A percentile compares a stretch with the other conserved stretches of the same genome.
These are phyloP conservation scores for Glonium stellatum DNA, from an alignment of 495 filamentous ascomycete genomes.

Conservation along the genomic window DNA sequence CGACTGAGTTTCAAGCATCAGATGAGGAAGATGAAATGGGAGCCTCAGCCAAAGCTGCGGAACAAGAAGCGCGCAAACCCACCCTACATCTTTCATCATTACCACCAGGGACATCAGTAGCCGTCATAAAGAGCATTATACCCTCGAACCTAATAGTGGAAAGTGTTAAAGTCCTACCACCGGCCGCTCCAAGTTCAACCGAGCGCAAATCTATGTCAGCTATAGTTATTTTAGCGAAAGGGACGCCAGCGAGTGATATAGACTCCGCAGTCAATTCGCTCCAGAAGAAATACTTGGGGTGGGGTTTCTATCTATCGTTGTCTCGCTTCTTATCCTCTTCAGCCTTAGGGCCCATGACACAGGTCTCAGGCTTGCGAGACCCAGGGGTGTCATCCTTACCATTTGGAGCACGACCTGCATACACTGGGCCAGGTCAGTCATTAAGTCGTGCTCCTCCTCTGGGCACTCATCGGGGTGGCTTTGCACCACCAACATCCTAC, in stretches of 20 bases:
- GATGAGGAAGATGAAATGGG: slow-evolving; percentile 44
- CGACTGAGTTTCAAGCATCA: slow-evolving; percentile 44
- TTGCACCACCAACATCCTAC: slow-evolving; percentile 76
- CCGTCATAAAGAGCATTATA: slow-evolving; percentile 67
- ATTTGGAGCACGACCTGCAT: slow-evolving; percentile 76
- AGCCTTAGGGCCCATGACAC: slow-evolving; percentile 50
- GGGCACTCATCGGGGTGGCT: slow-evolving; percentile 51
- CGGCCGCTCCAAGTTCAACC: slow-evolving; percentile 48
- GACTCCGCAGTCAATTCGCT: slow-evolving; percentile 69
- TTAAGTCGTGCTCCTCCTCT: slow-evolving; percentile 53
- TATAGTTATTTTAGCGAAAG: slow-evolving; percentile 77
- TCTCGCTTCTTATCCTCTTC: slow-evolving; percentile 81
- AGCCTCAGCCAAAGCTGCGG: slow-evolving; percentile 45
- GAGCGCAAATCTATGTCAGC: slow-evolving; percentile 75
- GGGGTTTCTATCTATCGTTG: slow-evolving; percentile 74
- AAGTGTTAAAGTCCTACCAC: slow-evolving; percentile 64
- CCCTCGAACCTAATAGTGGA: slow-evolving; percentile 65
- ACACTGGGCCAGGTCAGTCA: slow-evolving; percentile 37
- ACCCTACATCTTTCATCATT: slow-evolving; percentile 66
- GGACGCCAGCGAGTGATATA: slow-evolving; percentile 79
- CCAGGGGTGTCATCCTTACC: slow-evolving; percentile 49
- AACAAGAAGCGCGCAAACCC: slow-evolving; percentile 75
- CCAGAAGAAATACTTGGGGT: slow-evolving; percentile 82
- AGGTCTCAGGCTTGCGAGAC: slow-evolving; percentile 9
- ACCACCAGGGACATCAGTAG: slow-evolving; percentile 59